Conservation (phyloP, 2,329 filamentous ascomycete species). For the Aspergillus arachidicola region DNA sequence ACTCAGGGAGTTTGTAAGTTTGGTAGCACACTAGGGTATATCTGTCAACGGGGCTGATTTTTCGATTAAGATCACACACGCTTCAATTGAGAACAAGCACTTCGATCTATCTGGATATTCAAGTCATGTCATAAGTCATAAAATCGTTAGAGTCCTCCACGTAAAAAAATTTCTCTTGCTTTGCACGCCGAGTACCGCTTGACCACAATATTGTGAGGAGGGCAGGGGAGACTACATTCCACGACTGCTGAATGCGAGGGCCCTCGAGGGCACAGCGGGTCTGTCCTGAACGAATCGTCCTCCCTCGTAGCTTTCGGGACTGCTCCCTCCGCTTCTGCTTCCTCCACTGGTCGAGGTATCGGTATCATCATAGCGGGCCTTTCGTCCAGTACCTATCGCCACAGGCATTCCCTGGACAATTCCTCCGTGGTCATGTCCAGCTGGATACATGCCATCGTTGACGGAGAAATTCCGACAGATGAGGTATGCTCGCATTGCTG, state of each 20-base stretch:
- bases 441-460: slow-evolving; percentile 84
- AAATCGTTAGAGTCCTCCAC: slow-evolving; percentile 21
- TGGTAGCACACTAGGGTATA: slow-evolving; percentile 11
- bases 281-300: slow-evolving; percentile 25
- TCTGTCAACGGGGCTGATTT: background rate
- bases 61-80: slow-evolving; percentile 5
- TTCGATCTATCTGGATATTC: slow-evolving; percentile 27
- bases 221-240: background rate
- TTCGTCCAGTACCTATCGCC: slow-evolving; percentile 63
- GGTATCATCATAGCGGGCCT: slow-evolving; percentile 53
- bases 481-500: slow-evolving; percentile 94
- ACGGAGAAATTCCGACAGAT: slow-evolving; percentile 97
- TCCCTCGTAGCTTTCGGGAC: slow-evolving; percentile 46
- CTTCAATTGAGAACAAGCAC: slow-evolving; percentile 11
- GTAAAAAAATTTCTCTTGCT: background rate
- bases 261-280: slow-evolving; percentile 24
- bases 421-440: slow-evolving; percentile 56
- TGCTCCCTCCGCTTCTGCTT: slow-evolving; percentile 58
- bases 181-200: background rate
- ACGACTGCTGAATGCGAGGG: slow-evolving; percentile 24
- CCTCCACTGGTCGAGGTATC: slow-evolving; percentile 45
- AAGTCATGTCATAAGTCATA: slow-evolving; percentile 31
- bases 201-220: background rate
- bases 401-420: slow-evolving; percentile 65
- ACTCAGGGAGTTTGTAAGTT: slow-evolving; percentile 5